A percentile compares a stretch with the other conserved stretches of the same genome.
These are phyloP conservation scores for Gryganskiella cystojenkinii DNA, from an alignment of 192 early-diverging fungal species.

Conservation along the genomic window DNA sequence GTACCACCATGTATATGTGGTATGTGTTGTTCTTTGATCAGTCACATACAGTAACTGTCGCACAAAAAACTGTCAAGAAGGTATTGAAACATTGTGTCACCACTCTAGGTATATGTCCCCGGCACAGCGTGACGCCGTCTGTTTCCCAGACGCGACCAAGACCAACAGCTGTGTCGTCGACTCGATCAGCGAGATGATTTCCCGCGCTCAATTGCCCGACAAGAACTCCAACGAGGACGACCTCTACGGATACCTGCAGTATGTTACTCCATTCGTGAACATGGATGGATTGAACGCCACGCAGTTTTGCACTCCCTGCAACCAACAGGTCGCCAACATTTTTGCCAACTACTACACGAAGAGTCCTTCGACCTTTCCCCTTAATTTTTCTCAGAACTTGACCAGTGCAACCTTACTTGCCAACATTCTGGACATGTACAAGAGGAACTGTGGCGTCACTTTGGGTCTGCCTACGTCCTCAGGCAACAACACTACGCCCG, in stretches of 20 bases:
- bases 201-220: slow-evolving; percentile 18
- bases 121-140: slow-evolving; percentile 19
- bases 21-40: slow-evolving; percentile 8
- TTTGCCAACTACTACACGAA: slow-evolving; percentile 24
- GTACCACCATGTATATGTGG: slow-evolving; percentile 41
- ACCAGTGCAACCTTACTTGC: slow-evolving; percentile 4
- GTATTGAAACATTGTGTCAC: not conserved
- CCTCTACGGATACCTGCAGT: slow-evolving; percentile 35
- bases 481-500: slow-evolving; percentile 1
- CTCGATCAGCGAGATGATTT: slow-evolving; percentile 23
- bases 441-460: slow-evolving; percentile 13
- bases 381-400: slow-evolving; percentile 15
- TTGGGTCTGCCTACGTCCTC: slow-evolving; percentile 7
- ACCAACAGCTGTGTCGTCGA: slow-evolving; percentile 16
- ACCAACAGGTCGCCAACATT: slow-evolving; percentile 34
- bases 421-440: slow-evolving; percentile 11
- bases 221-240: slow-evolving; percentile 25
- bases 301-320: slow-evolving; percentile 13
- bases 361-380: slow-evolving; percentile 1
- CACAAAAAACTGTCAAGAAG: not conserved
- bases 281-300: not conserved
- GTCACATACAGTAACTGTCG: too few relatives aligned
- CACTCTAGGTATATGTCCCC: slow-evolving; percentile 20
- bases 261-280: slow-evolving; percentile 19
- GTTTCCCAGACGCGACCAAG: slow-evolving; percentile 14